Percentiles rank a stretch among this genome's conserved stretches.
Conservation (phyloP, 768 basidiomycete genomes). For the Pisolithus marmoratus region DNA sequence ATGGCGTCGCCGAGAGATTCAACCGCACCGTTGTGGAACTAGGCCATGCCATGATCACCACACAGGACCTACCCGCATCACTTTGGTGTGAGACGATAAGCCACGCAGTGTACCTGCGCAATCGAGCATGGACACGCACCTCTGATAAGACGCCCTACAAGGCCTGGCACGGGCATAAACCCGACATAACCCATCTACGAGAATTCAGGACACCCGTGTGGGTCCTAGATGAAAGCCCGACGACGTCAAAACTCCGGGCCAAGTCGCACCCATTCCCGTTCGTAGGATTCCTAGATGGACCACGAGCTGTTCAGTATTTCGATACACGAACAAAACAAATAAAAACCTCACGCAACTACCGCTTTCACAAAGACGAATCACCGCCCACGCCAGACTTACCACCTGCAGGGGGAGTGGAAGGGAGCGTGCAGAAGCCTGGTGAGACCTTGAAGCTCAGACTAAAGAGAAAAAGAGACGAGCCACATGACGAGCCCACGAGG, state of each 20-base stretch:
- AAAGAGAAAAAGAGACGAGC: background rate
- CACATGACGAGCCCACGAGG: background rate
- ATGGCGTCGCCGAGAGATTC: too few relatives aligned
- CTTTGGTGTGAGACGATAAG: too few relatives aligned
- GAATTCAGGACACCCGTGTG: conserved; percentile 14
- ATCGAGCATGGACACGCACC: conserved; percentile 4
- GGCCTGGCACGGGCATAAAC: conserved; percentile 11
- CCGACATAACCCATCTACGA: conserved; percentile 24
- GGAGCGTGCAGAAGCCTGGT: too few relatives aligned
- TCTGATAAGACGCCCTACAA: background rate
- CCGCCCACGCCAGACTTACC: background rate
- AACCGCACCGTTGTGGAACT: too few relatives aligned
- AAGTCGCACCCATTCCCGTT: conserved; percentile 10
- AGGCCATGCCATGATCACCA: too few relatives aligned
- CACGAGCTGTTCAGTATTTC: conserved; percentile 9
- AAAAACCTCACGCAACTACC: background rate
- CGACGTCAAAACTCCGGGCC: conserved; percentile 4
- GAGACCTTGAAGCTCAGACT: too few relatives aligned
- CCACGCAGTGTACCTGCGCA: conserved; percentile 19
- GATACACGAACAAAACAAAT: conserved; percentile 1
- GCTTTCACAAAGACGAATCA: background rate
- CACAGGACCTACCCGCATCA: too few relatives aligned
- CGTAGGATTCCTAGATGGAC: conserved; percentile 6
- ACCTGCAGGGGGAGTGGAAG: too few relatives aligned
- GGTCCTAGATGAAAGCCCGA: conserved; percentile 8